Evolutionary conservation across 2,329 filamentous ascomycete species (phyloP).

Genomic region (Thelonectria discophora): DNA sequence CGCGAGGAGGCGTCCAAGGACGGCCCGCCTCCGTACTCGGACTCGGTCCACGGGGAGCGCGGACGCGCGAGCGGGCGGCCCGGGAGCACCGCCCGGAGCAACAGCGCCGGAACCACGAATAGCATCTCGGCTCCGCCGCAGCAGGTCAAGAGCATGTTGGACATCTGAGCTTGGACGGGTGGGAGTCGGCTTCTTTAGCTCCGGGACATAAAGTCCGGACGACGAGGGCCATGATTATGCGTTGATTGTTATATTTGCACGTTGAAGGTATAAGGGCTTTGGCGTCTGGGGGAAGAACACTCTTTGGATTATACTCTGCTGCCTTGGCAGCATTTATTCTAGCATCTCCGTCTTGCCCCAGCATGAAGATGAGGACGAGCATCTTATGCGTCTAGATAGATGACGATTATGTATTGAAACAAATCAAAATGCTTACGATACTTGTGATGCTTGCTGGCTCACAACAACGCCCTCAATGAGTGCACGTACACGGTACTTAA

Average conservation of each 20-base stretch:
- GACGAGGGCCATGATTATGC: background rate
- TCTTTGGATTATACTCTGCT: slow-evolving; percentile 19
- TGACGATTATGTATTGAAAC: slow-evolving; percentile 6
- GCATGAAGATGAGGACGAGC: background rate
- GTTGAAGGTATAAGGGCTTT: background rate
- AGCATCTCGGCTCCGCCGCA: slow-evolving; percentile 61
- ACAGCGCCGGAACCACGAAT: slow-evolving; percentile 56
- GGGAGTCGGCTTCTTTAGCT: background rate
- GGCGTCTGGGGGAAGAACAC: slow-evolving; percentile 1
- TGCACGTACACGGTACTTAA: no score
- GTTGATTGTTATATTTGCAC: slow-evolving; percentile 6
- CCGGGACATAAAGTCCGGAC: background rate
- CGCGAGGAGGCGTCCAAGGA: slow-evolving; percentile 40
- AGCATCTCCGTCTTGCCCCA: background rate
- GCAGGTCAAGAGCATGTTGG: slow-evolving; percentile 66
- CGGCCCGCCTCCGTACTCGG: slow-evolving; percentile 55
- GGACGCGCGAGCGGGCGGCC: slow-evolving; percentile 42
- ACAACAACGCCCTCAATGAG: no score
- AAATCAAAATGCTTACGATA: slow-evolving; percentile 11
- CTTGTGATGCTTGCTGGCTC: no score
- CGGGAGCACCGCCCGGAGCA: slow-evolving; percentile 51
- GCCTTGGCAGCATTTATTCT: background rate
- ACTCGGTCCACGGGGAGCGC: slow-evolving; percentile 42
- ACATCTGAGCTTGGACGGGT: slow-evolving; percentile 50
- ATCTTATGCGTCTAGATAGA: slow-evolving; percentile 5